Percentiles rank a stretch among this genome's conserved stretches.
Conservation (phyloP, 192 early-diverging fungal genomes). For the Backusella mclennaniae region DNA sequence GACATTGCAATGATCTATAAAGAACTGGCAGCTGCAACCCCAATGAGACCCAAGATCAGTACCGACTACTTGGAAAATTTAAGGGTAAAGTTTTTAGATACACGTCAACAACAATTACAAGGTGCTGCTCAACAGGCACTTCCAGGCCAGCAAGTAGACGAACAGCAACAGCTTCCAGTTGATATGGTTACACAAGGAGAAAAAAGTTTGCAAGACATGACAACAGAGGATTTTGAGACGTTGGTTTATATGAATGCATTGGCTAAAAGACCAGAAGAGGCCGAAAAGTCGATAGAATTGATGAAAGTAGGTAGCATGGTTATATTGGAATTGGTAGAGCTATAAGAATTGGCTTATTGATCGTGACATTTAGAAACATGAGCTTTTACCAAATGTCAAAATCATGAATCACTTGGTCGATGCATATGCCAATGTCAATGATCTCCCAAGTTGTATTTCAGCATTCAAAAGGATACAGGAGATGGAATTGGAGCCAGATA, state of each 20-base stretch:
- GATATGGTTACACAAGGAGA: not conserved
- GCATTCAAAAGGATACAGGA: slow-evolving; percentile 65
- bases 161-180: not conserved
- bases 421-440: slow-evolving; percentile 67
- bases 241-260: slow-evolving; percentile 66
- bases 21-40: slow-evolving; percentile 9
- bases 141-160: not conserved
- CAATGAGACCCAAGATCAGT: slow-evolving; percentile 28
- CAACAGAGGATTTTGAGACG: slow-evolving; percentile 44
- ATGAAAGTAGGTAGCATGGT: slow-evolving; percentile 29
- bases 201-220: not conserved
- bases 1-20: slow-evolving; percentile 16
- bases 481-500: slow-evolving; percentile 50
- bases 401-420: slow-evolving; percentile 80
- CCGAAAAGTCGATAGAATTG: slow-evolving; percentile 62
- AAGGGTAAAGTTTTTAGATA: slow-evolving; percentile 37
- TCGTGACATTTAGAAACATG: slow-evolving; percentile 46
- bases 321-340: not conserved
- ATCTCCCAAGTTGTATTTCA: slow-evolving; percentile 57
- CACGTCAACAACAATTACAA: slow-evolving; percentile 11
- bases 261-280: slow-evolving; percentile 54
- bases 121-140: not conserved
- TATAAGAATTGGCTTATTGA: not conserved
- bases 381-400: slow-evolving; percentile 62
- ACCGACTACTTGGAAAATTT: slow-evolving; percentile 34